Evolutionary conservation across 768 basidiomycete species (phyloP), one percentile per base, ranked within the genome.

Genomic region (Boletus reticuloceps): DNA sequence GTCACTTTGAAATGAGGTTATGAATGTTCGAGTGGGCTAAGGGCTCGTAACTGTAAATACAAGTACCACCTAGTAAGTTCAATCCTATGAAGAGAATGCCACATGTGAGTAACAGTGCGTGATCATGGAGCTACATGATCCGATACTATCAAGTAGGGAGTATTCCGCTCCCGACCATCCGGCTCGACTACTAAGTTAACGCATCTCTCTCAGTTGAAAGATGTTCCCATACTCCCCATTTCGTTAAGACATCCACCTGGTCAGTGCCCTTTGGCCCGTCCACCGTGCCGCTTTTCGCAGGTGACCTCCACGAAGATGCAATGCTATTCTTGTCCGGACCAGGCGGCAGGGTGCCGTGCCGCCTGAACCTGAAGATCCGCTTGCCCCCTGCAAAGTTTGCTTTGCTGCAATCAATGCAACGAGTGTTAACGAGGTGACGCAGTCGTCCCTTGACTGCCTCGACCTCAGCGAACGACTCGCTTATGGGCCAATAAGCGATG

Each of bases 401-500:
- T 40, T 65, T 47, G 25, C 55, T 68, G 58, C 60, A 65, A 29
- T 67, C 67, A 13, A 68, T 64, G 54, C 67, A 69, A 31, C 51
- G 48, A 34, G 53, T 39, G n/a, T 62, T 58, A 29, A 68, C 17
- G 39, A 68, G 55, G 34, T 44, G 14, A 20, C 51, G 56, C 37
- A 67, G 29, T 25, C 34, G 55, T 41, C 6, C 27, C 22, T 20
- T 59, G 17, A 40, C 54, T 6, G 3, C 40, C 32, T 64, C 54
- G n/a, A 12, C 25, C 25, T 56, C 55, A 10, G 37, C 41, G 10
- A 11, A 8, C 17, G 47, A 32, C 16, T 36, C 11, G 43, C 25
- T 44, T 9, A 8, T n/a, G 16, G 66, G 66, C 66, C 55, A 65
- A 55, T 54, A 58, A 6, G 58, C 38, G 31, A 69, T 31, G 27